A percentile compares a stretch with the other conserved stretches of the same genome.
phyloP scores from a whole-genome alignment of 1,139 yeast genomes.

The Pichia kudriavzevii region DNA sequence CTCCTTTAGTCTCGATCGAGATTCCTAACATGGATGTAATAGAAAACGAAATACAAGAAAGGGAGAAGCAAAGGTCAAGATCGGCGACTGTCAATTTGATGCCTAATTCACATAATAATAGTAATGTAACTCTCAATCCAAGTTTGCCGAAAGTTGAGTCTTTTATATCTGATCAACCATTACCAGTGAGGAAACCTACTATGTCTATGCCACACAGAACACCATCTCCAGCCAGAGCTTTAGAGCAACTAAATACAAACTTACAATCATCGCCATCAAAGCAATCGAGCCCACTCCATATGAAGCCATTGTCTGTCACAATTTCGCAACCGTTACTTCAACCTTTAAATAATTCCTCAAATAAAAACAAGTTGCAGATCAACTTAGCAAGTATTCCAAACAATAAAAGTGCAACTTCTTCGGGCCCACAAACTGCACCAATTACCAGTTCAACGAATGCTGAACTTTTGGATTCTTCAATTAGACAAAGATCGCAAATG shows the following conservation, averaged over 20 bases:
- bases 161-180: constrained; percentile 9
- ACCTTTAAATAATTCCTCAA: constrained; percentile 44
- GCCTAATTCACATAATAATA: not conserved
- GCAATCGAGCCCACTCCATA: constrained; percentile 35
- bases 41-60: constrained; percentile 26
- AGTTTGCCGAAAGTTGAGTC: constrained; percentile 8
- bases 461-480: constrained; percentile 13
- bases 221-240: constrained; percentile 23
- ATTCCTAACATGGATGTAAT: constrained; percentile 43
- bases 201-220: constrained; percentile 19
- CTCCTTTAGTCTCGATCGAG: constrained; percentile 48
- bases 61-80: constrained; percentile 36
- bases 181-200: constrained; percentile 19
- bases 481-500: constrained; percentile 28
- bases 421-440: constrained; percentile 28
- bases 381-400: constrained; percentile 7
- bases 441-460: constrained; percentile 9
- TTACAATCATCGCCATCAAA: constrained; percentile 19
- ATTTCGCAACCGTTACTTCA: constrained; percentile 43
- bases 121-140: not conserved
- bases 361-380: constrained; percentile 25
- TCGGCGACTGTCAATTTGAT: constrained; percentile 33
- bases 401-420: constrained; percentile 4
- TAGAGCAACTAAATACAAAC: constrained; percentile 15
- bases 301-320: constrained; percentile 44